Evolutionary conservation across 2,329 filamentous ascomycete genomes (phyloP).

Genomic region (Fusarium sp.): DNA sequence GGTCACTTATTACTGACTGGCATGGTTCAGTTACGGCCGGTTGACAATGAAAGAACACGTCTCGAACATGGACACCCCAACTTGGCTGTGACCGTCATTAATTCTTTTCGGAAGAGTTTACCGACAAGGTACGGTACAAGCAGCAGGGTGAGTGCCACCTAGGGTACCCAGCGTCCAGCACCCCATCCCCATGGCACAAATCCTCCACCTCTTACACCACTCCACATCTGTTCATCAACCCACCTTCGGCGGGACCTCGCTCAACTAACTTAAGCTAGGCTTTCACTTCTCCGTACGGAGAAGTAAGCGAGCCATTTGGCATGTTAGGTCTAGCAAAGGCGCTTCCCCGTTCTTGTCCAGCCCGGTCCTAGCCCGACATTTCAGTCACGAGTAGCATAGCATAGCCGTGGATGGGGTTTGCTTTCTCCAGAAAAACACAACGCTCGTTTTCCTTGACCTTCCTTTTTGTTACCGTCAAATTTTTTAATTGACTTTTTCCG

Average conservation of each 20-base stretch:
- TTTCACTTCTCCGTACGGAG: conserved; percentile 43
- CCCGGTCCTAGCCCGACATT: conserved; percentile 39
- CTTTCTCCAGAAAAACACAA: conserved; percentile 44
- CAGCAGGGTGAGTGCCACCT: conserved; percentile 15
- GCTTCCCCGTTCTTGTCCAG: conserved; percentile 36
- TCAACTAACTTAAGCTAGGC: conserved; percentile 46
- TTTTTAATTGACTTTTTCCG: conserved; percentile 13
- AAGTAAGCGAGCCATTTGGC: conserved; percentile 49
- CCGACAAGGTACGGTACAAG: conserved; percentile 29
- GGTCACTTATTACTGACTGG: background rate
- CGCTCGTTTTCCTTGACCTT: conserved; percentile 35
- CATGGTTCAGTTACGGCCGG: conserved; percentile 5
- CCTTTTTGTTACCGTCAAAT: conserved; percentile 23
- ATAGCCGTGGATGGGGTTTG: conserved; percentile 22
- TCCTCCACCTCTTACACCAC: conserved; percentile 46
- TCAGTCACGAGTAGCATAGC: conserved; percentile 42
- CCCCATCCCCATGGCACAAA: conserved; percentile 42
- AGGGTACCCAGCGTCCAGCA: conserved; percentile 10
- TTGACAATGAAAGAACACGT: conserved; percentile 27
- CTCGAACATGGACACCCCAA: conserved; percentile 33
- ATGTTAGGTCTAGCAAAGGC: conserved; percentile 38
- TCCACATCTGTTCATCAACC: conserved; percentile 50
- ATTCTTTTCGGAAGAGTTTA: conserved; percentile 37
- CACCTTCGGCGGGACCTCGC: conserved; percentile 50
- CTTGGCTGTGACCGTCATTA: conserved; percentile 22